Conservation (phyloP, 768 basidiomycete genomes). For the Psilocybe cyanescens region DNA sequence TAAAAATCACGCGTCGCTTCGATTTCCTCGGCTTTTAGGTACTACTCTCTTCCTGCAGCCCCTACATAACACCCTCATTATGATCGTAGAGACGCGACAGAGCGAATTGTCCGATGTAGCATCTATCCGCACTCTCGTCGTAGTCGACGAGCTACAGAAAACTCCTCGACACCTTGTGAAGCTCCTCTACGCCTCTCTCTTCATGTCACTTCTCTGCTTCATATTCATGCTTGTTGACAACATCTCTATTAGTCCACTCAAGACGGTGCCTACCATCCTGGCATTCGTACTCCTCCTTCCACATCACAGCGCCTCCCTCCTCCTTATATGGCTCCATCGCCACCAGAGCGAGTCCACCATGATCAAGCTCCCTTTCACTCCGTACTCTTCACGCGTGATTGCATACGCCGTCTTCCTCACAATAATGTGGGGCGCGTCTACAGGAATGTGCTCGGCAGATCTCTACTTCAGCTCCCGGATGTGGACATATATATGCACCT, state of each 20-base stretch:
- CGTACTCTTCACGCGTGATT: not conserved
- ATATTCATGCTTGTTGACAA: not conserved
- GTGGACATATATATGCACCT: not conserved
- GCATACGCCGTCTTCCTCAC: not conserved
- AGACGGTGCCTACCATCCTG: not conserved
- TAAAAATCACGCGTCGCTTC: too few relatives aligned
- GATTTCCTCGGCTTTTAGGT: too few relatives aligned
- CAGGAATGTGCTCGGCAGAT: not conserved
- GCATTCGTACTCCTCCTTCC: not conserved
- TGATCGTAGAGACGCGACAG: not conserved
- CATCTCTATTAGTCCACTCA: not conserved
- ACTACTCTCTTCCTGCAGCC: not conserved
- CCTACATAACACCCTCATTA: not conserved
- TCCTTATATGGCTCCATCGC: not conserved
- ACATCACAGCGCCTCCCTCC: not conserved
- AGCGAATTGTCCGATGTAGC: not conserved
- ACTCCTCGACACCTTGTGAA: not conserved
- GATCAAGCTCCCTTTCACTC: not conserved
- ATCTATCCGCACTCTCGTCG: not conserved
- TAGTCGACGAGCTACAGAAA: not conserved
- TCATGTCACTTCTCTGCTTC: not conserved
- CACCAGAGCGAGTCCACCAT: not conserved
- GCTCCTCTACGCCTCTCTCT: not conserved
- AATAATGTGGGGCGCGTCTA: not conserved
- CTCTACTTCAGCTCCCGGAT: not conserved